These are phyloP conservation scores for Boletus subcaerulescens DNA, from an alignment of 768 basidiomycete genomes.

Conservation along the genomic window DNA sequence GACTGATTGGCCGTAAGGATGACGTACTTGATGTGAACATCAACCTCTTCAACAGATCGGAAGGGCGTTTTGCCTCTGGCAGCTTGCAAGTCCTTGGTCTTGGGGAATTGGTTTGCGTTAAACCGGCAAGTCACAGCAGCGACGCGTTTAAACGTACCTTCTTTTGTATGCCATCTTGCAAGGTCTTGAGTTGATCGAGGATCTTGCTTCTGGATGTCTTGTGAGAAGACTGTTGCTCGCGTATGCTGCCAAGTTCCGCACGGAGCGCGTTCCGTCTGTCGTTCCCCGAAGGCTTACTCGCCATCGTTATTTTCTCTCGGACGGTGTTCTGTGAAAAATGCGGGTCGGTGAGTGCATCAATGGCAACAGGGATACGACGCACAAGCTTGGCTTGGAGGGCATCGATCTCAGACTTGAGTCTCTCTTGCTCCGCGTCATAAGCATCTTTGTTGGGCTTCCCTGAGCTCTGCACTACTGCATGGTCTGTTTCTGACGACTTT, in stretches of 20 bases:
- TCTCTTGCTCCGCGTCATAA: constrained; percentile 85
- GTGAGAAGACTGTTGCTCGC: constrained; percentile 71
- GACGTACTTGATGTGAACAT: constrained; percentile 78
- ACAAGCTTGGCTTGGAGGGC: constrained; percentile 76
- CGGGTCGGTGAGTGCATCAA: background rate
- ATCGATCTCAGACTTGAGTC: constrained; percentile 81
- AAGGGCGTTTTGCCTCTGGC: constrained; percentile 74
- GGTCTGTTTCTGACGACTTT: constrained; percentile 20
- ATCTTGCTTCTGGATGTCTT: constrained; percentile 71
- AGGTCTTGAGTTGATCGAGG: constrained; percentile 70
- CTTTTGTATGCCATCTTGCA: constrained; percentile 77
- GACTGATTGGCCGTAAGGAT: background rate
- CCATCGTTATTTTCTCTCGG: constrained; percentile 70
- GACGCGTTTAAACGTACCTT: constrained; percentile 50
- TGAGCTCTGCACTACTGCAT: constrained; percentile 25
- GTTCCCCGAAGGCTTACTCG: constrained; percentile 58
- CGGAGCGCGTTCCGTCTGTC: constrained; percentile 73
- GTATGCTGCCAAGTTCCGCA: constrained; percentile 77
- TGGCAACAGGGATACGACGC: constrained; percentile 33
- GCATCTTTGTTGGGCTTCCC: constrained; percentile 81
- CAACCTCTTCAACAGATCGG: constrained; percentile 83
- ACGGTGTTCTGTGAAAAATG: constrained; percentile 51
- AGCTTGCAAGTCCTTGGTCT: constrained; percentile 87
- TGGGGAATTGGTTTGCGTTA: constrained; percentile 1
- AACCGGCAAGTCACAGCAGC: background rate